Conservation (phyloP, 2,329 filamentous ascomycete genomes). For the Westerdykella aurantiaca region DNA sequence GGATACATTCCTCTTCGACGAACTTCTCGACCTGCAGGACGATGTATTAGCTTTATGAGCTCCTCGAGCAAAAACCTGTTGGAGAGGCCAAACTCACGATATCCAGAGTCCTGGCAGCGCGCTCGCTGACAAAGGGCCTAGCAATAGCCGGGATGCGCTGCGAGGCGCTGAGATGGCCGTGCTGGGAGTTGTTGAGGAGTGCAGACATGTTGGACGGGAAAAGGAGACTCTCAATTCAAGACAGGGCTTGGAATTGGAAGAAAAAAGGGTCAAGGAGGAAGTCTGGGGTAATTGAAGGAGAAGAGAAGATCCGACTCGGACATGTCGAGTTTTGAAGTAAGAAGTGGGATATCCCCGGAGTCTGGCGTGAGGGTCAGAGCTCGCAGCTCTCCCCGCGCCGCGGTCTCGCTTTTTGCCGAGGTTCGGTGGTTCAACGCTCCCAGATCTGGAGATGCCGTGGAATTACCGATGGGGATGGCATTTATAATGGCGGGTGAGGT, state of each 20-base stretch:
- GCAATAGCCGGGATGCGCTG: conserved; percentile 55
- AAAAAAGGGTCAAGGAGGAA: conserved; percentile 4
- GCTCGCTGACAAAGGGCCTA: conserved; percentile 67
- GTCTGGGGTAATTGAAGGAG: conserved; percentile 13
- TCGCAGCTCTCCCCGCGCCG: conserved; percentile 5
- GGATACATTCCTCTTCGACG: conserved; percentile 82
- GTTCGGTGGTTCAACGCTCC: conserved; percentile 8
- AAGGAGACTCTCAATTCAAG: background rate
- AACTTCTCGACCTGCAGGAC: conserved; percentile 72
- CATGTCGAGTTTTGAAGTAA: conserved; percentile 14
- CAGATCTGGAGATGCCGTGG: background rate
- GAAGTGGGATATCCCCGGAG: conserved; percentile 1
- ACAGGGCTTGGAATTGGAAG: background rate
- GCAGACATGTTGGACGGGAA: conserved; percentile 24
- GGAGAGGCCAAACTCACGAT: conserved; percentile 43
- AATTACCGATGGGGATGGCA: background rate
- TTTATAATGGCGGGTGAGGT: background rate
- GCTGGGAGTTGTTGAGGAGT: conserved; percentile 31
- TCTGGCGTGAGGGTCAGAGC: background rate
- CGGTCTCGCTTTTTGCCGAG: conserved; percentile 16
- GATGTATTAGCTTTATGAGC: background rate
- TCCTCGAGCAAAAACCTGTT: background rate
- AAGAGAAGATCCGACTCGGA: conserved; percentile 13
- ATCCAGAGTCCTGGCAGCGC: conserved; percentile 78
- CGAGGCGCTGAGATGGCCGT: conserved; percentile 44